Evolutionary conservation across 1,284 basidiomycete species (phyloP).

Genomic region (Pascua sp.): DNA sequence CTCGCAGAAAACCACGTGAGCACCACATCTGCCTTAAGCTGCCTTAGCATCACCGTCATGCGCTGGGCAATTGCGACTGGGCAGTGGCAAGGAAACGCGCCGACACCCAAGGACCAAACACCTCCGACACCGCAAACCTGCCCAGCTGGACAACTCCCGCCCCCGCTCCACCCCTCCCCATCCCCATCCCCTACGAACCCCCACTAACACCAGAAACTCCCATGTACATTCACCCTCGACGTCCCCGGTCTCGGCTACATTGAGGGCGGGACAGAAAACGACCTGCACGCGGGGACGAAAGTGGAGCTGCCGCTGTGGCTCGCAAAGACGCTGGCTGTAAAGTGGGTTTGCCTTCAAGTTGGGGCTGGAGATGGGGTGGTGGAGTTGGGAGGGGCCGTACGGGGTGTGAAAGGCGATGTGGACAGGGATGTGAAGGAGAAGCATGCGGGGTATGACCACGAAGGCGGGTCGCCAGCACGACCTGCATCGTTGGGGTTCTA

Average conservation of each 20-base stretch:
- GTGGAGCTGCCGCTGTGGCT: conserved; percentile 81
- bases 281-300: conserved; percentile 70
- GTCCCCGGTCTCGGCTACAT: conserved; percentile 83
- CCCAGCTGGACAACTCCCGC: too few relatives aligned
- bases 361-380: too few relatives aligned
- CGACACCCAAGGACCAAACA: background rate
- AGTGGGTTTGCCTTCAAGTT: conserved; percentile 54
- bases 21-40: background rate
- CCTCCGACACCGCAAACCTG: too few relatives aligned
- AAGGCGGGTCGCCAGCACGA: too few relatives aligned
- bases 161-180: background rate
- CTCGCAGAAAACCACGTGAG: conserved; percentile 80
- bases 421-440: too few relatives aligned
- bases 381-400: too few relatives aligned
- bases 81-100: too few relatives aligned
- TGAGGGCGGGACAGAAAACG: conserved; percentile 72
- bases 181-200: background rate
- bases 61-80: too few relatives aligned
- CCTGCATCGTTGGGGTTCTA: too few relatives aligned
- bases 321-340: conserved; percentile 72
- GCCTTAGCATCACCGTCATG: background rate
- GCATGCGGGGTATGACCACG: too few relatives aligned
- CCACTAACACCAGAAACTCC: conserved; percentile 63
- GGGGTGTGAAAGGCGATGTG: too few relatives aligned
- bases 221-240: conserved; percentile 80